Base-by-base conservation (phyloP, 352 stramenopile genomes). In the Phytopythium litorale region DNA sequence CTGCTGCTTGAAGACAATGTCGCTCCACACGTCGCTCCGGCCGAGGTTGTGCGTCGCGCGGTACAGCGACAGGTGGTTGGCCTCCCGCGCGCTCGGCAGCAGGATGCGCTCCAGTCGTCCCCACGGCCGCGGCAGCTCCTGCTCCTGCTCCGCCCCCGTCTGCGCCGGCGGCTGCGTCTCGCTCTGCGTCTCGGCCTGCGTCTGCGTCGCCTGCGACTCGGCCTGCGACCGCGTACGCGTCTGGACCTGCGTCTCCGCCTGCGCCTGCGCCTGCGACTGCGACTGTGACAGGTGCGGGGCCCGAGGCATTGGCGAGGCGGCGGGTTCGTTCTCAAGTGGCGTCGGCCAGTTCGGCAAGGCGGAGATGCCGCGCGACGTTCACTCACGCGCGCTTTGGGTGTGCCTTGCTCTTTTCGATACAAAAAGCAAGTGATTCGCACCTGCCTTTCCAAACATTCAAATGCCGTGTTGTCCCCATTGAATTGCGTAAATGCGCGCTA, bases 21-120 rank as follows among this genome's bases (percentile, higher is more conserved):
- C 75, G 18, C 57, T 66, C 23, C 62, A 70, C 49, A 16, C 58
- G 2, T 60, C 40, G n/a, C 72, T 68, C 55, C 83, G 79, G 15
- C 83, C 83, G 49, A 89, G 69, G 59, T 55, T 58, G 62, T 85
- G 82, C 38, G 61, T 64, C 18, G 55, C 75, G 19, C 61, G 64
- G 7, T 49, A 53, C 45, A 89, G 76, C 32, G 84, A 66, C 35
- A 82, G 53, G 58, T 89, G 68, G 45, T 88, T 67, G n/a, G 45
- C 69, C 55, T 82, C 52, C 8, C 60, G 42, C 19, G 63, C 67
- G 7, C 54, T 58, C 3, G 76, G 43, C 46, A 68, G 64, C 8
- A 66, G 67, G 6, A 87, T 45, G 55, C 83, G 67, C 66, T 74
- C 75, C 58, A 90, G 81, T 23, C 79, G 79, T 5, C 77, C 83